Base-by-base conservation (phyloP, 1,284 basidiomycete species). In the Exobasidium cylindrosporum region DNA sequence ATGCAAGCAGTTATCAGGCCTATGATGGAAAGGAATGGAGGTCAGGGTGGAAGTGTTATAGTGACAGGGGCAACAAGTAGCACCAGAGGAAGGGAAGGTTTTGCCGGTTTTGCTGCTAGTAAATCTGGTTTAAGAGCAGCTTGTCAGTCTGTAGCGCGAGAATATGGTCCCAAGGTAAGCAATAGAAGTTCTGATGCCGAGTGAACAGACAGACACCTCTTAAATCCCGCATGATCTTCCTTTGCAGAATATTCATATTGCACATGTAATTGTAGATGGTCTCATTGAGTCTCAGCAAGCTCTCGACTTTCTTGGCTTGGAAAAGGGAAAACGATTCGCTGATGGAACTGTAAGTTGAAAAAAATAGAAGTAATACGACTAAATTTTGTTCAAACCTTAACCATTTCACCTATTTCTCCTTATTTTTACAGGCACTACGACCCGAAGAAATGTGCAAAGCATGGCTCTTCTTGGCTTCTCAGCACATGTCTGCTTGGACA, bases 401-500 rank as follows among this genome's bases (percentile, higher is more conserved):
- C n/a, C n/a, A n/a, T n/a, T n/a, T n/a, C n/a, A n/a, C n/a, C n/a
- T n/a, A n/a, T n/a, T n/a, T 24, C 47, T 7, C 6, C 47, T 32
- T 11, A 21, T 55, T 2, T 1, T 1, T 3, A 49, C 54, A 72
- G 70, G 66, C 62, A 35, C 58, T 72, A 29, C 57, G 65, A 3
- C 70, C 72, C 1, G 58, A 64, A 13, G 69, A 75, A 35, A 69
- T 72, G 69, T 70, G 70, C n/a, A 75, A 75, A 63, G 64, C 67
- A 0, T 75, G 69, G 69, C 60, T 73, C 5, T 75, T 73, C 47
- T 63, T 75, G 10, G 73, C 73, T 10, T 70, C 70, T 31, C 73
- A 75, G 40, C 62, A 68, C 52, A 65, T 57, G 0, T 64, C 63
- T 7, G 57, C 55, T 10, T 75, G 73, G 73, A 75, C 72, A 0